Evolutionary conservation across 768 basidiomycete genomes (phyloP).

Genomic region (Dacryopinax spathularia): DNA sequence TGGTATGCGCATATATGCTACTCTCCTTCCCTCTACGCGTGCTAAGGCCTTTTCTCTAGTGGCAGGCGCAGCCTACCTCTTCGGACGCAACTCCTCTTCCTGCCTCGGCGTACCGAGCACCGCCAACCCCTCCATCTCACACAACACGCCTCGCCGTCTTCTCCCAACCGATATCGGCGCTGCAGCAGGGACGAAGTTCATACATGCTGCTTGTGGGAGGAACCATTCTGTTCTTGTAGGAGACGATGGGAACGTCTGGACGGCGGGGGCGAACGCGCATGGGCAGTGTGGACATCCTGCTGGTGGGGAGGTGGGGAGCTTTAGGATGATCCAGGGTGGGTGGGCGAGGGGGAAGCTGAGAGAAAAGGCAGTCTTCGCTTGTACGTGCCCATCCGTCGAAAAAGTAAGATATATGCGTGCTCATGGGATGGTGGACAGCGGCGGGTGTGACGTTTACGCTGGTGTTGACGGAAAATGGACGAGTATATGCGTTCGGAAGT

Average conservation of each 20-base stretch:
- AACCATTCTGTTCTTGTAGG: conserved; percentile 73
- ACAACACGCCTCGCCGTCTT: conserved; percentile 55
- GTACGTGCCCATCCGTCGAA: neutral
- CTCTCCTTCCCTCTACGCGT: neutral
- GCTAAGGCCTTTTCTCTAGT: conserved; percentile 10
- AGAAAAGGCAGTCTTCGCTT: conserved; percentile 38
- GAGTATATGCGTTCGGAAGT: conserved; percentile 81
- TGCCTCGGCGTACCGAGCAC: conserved; percentile 47
- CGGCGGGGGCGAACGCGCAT: conserved; percentile 61
- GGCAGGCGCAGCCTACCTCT: conserved; percentile 73
- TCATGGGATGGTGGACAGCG: conserved; percentile 38
- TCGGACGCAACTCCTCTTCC: conserved; percentile 66
- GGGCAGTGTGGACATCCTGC: conserved; percentile 71
- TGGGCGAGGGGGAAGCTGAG: conserved; percentile 29
- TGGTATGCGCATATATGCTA: conserved; percentile 14
- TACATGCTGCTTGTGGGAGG: conserved; percentile 70
- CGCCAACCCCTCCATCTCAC: conserved; percentile 42
- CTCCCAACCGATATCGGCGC: conserved; percentile 50
- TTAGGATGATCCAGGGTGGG: conserved; percentile 49
- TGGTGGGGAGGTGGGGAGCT: conserved; percentile 49
- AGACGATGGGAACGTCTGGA: conserved; percentile 70
- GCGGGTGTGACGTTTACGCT: conserved; percentile 78
- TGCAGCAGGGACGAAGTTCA: conserved; percentile 42
- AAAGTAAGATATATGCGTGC: too few relatives aligned
- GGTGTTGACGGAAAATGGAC: conserved; percentile 64